Evolutionary conservation across 768 basidiomycete species (phyloP).

Genomic region (Lyophyllum decastes): DNA sequence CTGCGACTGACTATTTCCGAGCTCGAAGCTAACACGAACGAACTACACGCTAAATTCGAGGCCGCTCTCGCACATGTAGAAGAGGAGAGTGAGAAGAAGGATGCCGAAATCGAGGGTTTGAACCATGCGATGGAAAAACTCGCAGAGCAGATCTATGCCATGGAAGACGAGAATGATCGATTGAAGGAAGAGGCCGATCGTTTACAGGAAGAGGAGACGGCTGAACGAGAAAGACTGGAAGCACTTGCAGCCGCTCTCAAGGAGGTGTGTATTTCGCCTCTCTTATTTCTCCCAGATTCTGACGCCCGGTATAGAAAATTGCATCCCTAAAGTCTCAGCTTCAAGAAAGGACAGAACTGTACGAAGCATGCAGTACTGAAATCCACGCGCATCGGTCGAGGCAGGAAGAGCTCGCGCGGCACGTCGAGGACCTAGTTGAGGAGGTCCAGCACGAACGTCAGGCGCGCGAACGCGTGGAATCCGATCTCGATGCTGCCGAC

Average conservation of each 20-base stretch:
- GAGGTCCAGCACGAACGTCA: slow-evolving; percentile 63
- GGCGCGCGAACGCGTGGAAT: slow-evolving; percentile 53
- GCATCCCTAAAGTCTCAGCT: slow-evolving; percentile 62
- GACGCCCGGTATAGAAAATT: slow-evolving; percentile 58
- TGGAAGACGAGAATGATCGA: slow-evolving; percentile 86
- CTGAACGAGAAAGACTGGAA: slow-evolving; percentile 70
- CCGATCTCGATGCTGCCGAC: slow-evolving; percentile 57
- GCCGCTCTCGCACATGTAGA: slow-evolving; percentile 76
- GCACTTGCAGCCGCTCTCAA: slow-evolving; percentile 73
- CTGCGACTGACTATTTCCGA: slow-evolving; percentile 74
- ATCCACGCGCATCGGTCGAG: slow-evolving; percentile 67
- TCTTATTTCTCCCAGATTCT: background rate
- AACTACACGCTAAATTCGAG: slow-evolving; percentile 75
- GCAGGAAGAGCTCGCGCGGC: slow-evolving; percentile 76
- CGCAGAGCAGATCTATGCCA: slow-evolving; percentile 75
- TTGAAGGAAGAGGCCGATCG: slow-evolving; percentile 71
- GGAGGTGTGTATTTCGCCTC: slow-evolving; percentile 52
- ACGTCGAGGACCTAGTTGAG: slow-evolving; percentile 70
- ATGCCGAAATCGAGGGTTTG: slow-evolving; percentile 70
- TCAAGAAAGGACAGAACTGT: slow-evolving; percentile 62
- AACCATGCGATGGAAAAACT: slow-evolving; percentile 81
- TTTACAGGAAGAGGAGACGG: slow-evolving; percentile 68
- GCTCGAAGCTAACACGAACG: slow-evolving; percentile 69
- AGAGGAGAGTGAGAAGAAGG: slow-evolving; percentile 76
- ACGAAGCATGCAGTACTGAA: slow-evolving; percentile 64